Base-by-base conservation (phyloP, 2,329 filamentous ascomycete species). In the Pochonia chlamydosporia region DNA sequence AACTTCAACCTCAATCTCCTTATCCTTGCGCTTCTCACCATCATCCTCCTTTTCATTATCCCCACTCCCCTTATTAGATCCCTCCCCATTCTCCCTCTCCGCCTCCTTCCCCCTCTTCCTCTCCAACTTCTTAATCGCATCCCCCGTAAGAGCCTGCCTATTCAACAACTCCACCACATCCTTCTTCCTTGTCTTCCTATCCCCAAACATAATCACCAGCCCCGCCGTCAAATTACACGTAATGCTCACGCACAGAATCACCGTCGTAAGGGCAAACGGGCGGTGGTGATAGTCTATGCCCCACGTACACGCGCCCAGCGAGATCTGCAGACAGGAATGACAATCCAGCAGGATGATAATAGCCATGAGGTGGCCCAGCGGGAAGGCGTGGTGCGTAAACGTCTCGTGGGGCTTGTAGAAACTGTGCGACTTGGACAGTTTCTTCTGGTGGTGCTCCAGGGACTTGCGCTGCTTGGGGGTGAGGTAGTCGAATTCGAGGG, bases 321-420 rank as follows among this genome's bases (percentile, higher is more conserved):
- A 79, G 56, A 95, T 88, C 61, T 95, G 89, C 35, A 95, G 76
- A 28, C 87, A 72, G 4, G 85, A 89, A 67, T 95, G 89, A 51
- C 78, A 84, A 63, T 95, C 89, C 3, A 93, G 75, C 3, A 95
- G 71, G 6, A 88, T 73, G n/a, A 92, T 84, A 49, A 92, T 83
- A 48, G 86, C 82, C 31, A 93, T 75, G 26, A 95, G 80, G 5
- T 89, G 73, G 26, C 78, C 75, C 1, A 91, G 71, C 0, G 89
- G 87, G 52, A 95, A 95, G 0, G 89, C 85, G 60, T 82, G 76
- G 61, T 95, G 89, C 0, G 89, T 95, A 28, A 81, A 74, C 0
- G 89, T 95, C 65, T 95, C 89, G 63, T 95, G 85, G 0, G 89
- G 88, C 58, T 91, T 91, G 73, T 95, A 95, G 65, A 92, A 95